phyloP scores from a whole-genome alignment of 31 red algal genomes.

The Bonnemaisonia californica region DNA sequence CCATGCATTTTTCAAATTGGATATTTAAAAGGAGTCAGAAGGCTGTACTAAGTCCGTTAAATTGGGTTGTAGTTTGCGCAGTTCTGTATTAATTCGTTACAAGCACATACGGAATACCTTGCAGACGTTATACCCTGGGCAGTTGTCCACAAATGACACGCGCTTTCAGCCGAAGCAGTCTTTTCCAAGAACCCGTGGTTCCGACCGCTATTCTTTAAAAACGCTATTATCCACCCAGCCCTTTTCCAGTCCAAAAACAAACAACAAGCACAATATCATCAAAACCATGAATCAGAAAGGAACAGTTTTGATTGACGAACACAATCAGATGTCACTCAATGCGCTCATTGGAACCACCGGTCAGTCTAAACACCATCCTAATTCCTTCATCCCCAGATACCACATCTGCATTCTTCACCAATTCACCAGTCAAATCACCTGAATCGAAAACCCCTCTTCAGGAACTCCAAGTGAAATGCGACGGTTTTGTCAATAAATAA shows the following conservation, averaged over 20 bases:
- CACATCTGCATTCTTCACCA: constrained; percentile 31
- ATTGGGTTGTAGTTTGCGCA: constrained; percentile 27
- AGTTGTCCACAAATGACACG: constrained; percentile 46
- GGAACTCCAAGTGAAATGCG: constrained; percentile 24
- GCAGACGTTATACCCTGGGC: constrained; percentile 8
- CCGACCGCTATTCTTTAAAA: constrained; percentile 3
- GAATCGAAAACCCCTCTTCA: constrained; percentile 12
- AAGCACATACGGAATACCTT: not conserved
- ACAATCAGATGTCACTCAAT: constrained; percentile 25
- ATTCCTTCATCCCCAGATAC: constrained; percentile 11
- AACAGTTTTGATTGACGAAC: constrained; percentile 18
- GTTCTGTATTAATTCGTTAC: constrained; percentile 17
- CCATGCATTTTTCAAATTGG: constrained; percentile 26
- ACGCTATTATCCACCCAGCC: constrained; percentile 31
- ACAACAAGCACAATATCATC: constrained; percentile 11
- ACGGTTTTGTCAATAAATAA: constrained; percentile 13
- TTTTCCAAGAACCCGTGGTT: not conserved
- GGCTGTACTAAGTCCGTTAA: constrained; percentile 33
- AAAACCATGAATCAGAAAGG: constrained; percentile 28
- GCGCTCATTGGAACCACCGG: constrained; percentile 1
- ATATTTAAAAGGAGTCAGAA: constrained; percentile 46
- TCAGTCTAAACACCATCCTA: constrained; percentile 35
- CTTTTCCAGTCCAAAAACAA: constrained; percentile 34
- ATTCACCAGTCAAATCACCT: not conserved
- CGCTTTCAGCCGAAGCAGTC: not conserved